Evolutionary conservation across 1,284 basidiomycete genomes (phyloP).

Genomic region (Cutaneotrichosporon sp.): DNA sequence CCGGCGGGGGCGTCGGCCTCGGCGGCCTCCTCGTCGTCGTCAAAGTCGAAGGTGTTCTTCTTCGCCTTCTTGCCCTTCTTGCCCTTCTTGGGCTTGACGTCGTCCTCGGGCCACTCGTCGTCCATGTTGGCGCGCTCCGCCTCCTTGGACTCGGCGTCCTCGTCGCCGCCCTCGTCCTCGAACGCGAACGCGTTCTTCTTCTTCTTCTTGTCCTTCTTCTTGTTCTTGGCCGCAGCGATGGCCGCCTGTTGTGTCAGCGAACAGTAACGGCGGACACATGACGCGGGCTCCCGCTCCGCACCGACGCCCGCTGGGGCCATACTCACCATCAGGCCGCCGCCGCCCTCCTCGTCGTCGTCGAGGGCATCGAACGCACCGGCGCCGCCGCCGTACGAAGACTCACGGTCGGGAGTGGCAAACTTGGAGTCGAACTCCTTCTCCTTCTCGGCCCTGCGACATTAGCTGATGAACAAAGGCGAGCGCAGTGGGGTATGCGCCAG

Average conservation of each 20-base stretch:
- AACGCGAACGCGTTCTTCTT: conserved; percentile 43
- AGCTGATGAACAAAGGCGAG: conserved; percentile 18
- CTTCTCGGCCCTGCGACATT: conserved; percentile 44
- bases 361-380: conserved; percentile 45
- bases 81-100: conserved; percentile 52
- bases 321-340: conserved; percentile 83
- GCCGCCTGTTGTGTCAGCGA: conserved; percentile 17
- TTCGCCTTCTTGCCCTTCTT: conserved; percentile 54
- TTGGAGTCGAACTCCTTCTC: conserved; percentile 49
- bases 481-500: background rate
- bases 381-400: conserved; percentile 52
- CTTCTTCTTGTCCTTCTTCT: conserved; percentile 47
- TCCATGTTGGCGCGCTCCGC: conserved; percentile 37
- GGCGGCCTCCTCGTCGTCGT: conserved; percentile 29
- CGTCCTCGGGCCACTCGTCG: conserved; percentile 45
- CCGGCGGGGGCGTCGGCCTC: conserved; percentile 44
- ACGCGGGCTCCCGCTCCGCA: background rate
- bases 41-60: conserved; percentile 23
- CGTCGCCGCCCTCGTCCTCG: conserved; percentile 18
- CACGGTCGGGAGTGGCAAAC: conserved; percentile 57
- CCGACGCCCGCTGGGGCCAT: background rate
- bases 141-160: conserved; percentile 21
- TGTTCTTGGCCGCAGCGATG: conserved; percentile 32
- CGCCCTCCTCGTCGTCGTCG: conserved; percentile 65
- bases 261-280: background rate